A percentile compares a stretch with the other conserved stretches of the same genome.
Evolutionary conservation across 2,329 filamentous ascomycete species (phyloP).

Genomic region (Colletotrichum cereale): DNA sequence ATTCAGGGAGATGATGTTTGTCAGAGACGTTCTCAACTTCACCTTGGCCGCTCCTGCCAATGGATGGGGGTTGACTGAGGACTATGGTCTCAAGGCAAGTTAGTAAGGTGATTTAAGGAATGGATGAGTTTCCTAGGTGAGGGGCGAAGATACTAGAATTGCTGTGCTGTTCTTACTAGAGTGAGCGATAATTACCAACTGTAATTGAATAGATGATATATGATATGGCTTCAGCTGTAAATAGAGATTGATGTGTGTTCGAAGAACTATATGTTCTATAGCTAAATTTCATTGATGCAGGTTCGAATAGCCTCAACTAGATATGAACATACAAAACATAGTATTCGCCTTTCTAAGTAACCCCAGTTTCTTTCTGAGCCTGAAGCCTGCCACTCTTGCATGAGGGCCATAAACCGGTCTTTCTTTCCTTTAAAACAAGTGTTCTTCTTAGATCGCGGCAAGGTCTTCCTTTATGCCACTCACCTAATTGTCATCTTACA

Average conservation of each 20-base stretch:
- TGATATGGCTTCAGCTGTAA: background rate
- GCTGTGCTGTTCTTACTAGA: background rate
- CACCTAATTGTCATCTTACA: too few relatives aligned
- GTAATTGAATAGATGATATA: background rate
- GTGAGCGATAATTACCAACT: background rate
- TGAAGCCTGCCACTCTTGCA: too few relatives aligned
- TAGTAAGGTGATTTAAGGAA: background rate
- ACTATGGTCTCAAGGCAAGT: background rate
- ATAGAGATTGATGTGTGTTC: rapidly evolving
- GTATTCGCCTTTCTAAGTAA: background rate
- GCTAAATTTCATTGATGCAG: background rate
- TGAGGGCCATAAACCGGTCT: too few relatives aligned
- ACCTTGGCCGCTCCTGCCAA: background rate
- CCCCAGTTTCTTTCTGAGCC: background rate
- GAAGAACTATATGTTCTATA: background rate
- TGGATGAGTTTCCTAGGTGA: background rate
- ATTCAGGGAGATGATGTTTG: background rate
- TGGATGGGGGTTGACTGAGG: background rate
- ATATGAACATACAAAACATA: background rate
- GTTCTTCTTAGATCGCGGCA: too few relatives aligned
- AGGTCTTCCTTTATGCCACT: too few relatives aligned
- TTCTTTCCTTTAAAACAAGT: too few relatives aligned
- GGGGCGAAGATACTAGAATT: background rate
- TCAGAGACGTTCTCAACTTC: background rate
- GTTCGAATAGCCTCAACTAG: background rate